Percentiles rank a stretch among this genome's conserved stretches.
These are phyloP conservation scores for Carex kokanica DNA, from an alignment of 176 grass and related monocot species.

Conservation along the genomic window DNA sequence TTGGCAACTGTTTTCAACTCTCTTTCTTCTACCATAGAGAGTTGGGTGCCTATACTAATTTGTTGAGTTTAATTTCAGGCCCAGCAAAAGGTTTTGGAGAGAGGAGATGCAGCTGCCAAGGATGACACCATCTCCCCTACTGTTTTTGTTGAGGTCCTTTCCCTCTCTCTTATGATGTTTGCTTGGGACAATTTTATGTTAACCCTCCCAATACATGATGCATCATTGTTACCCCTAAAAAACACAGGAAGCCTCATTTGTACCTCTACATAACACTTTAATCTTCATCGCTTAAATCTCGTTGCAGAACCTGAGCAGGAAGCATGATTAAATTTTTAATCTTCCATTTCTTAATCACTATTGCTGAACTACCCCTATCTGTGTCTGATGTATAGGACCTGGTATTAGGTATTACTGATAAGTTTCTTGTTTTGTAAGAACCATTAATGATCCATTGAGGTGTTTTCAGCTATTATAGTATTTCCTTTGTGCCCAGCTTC, in stretches of 20 bases:
- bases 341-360: background rate
- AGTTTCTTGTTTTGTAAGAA: background rate
- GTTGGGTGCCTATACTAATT: background rate
- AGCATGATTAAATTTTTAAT: background rate
- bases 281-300: background rate
- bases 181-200: constrained; percentile 14
- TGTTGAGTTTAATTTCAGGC: constrained; percentile 40
- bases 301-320: background rate
- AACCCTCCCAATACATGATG: background rate
- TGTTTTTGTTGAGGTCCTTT: constrained; percentile 67
- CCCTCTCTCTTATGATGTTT: constrained; percentile 9
- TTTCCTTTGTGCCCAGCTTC: background rate
- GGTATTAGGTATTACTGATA: background rate
- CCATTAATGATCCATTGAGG: background rate
- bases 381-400: background rate
- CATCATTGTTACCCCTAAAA: background rate
- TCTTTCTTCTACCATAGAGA: background rate
- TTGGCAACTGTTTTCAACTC: background rate
- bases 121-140: constrained; percentile 70
- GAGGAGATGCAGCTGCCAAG: constrained; percentile 37
- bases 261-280: background rate
- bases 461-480: background rate
- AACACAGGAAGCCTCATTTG: background rate
- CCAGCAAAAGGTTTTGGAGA: constrained; percentile 79
- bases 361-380: background rate